These are phyloP conservation scores for Fraxinus cuspidata DNA, from an alignment of 257 asterid genomes.

Conservation along the genomic window DNA sequence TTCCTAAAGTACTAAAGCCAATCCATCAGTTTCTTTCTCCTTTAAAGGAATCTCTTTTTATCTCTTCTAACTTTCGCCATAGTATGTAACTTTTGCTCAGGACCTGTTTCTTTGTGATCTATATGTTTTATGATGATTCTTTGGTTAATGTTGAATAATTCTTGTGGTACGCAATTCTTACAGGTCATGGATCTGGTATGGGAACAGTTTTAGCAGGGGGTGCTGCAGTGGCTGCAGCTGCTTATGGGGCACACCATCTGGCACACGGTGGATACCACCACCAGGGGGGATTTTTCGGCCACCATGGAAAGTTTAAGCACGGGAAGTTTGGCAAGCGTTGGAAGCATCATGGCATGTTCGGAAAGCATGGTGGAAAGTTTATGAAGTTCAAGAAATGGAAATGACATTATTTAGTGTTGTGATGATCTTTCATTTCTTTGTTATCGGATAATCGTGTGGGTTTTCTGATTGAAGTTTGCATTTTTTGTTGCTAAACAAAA, in stretches of 20 bases:
- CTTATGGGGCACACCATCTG: conserved; percentile 84
- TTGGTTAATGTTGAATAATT: neutral
- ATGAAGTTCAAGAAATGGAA: conserved; percentile 62
- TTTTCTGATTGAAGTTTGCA: neutral
- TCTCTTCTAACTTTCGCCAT: neutral
- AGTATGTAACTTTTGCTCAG: too few species aligned
- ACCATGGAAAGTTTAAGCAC: conserved; percentile 49
- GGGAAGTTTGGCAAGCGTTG: conserved; percentile 58
- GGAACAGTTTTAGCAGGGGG: conserved; percentile 71
- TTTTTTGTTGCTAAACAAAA: neutral
- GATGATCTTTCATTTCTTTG: neutral
- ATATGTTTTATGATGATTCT: neutral
- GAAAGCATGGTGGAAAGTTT: conserved; percentile 36
- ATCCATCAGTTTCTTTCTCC: neutral
- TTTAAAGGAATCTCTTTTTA: neutral
- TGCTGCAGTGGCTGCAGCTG: conserved; percentile 77
- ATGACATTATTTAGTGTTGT: conserved; percentile 20
- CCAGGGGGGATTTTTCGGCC: conserved; percentile 48
- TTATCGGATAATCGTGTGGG: neutral
- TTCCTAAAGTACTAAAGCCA: neutral
- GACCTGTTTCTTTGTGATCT: too few species aligned
- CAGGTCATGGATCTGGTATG: conserved; percentile 55
- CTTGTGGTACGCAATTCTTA: conserved; percentile 19
- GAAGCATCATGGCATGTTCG: conserved; percentile 63
- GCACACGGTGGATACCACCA: conserved; percentile 57